Base-by-base conservation (phyloP, 2,329 filamentous ascomycete species). In the Ceratocystis variospora region DNA sequence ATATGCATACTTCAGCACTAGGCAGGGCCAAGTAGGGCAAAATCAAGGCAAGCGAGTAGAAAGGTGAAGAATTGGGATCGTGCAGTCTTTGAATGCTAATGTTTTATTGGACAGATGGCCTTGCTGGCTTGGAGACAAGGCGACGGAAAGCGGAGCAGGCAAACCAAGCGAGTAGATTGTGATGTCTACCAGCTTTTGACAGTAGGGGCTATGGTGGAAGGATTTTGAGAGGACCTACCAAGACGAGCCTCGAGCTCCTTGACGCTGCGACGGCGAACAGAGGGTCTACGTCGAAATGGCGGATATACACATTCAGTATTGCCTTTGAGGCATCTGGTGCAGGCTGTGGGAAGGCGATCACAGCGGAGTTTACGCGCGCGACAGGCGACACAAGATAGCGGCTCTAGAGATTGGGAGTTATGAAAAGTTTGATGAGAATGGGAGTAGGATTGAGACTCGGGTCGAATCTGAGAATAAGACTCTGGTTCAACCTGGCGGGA, bases 201-300 rank as follows among this genome's bases (percentile, higher is more conserved):
- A 0, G 19, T 50, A 22, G n/a, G 48, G 48, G 17, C 5, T 22
- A n/a, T 31, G 7, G 15, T 37, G 55, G 6, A 0, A 25, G 6
- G 17, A n/a, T 37, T 59, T 37, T 31, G 48, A 28, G 55, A 46
- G 50, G 6, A 50, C 79, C 70, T 83, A 94, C 89, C 88, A 73
- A 96, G 78, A 72, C 93, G 83, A 70, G 90, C 90, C 75, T 96
- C 93, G 67, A 96, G 79, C 73, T 94, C 87, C 77, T 89, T 94
- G 69, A 96, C 92, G 75, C 96, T 96, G 70, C 89, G 86, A 72
- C 91, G 81, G 78, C 95, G 96, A 22, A 89, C 87, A 3, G 90
- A 88, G 66, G 90, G 89, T 78, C 96, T 96, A 76, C 90, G 87
- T 72, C 91, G 82, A 66, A 91, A 88, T 76, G 95, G 90, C 68